Conservation (phyloP, 345 rosid genomes). For the Dovyalis caffra region DNA sequence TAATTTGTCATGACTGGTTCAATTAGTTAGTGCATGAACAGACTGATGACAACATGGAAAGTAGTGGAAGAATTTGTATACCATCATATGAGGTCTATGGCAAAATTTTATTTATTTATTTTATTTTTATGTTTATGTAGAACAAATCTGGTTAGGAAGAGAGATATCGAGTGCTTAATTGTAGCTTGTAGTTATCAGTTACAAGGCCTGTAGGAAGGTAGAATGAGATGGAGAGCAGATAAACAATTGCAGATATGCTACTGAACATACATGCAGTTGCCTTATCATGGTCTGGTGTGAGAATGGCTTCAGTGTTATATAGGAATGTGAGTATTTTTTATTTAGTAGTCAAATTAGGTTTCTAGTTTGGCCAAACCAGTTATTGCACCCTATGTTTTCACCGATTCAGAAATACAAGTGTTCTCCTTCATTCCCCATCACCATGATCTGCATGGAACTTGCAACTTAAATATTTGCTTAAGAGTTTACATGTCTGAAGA, state of each 20-base stretch:
- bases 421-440: too few species aligned
- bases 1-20: too few species aligned
- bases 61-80: not conserved
- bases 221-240: not conserved
- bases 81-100: not conserved
- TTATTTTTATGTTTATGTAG: too few species aligned
- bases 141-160: not conserved
- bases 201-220: not conserved
- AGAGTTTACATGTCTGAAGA: not conserved
- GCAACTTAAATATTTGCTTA: not conserved
- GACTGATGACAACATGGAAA: too few species aligned
- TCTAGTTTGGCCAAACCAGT: too few species aligned
- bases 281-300: too few species aligned
- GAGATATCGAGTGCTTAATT: not conserved
- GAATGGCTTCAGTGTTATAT: too few species aligned
- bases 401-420: too few species aligned
- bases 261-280: not conserved
- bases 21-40: too few species aligned
- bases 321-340: too few species aligned
- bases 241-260: not conserved
- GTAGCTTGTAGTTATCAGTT: not conserved
- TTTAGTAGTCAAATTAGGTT: too few species aligned
- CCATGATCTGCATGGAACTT: not conserved
- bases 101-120: not conserved
- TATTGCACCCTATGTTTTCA: too few species aligned